These are phyloP conservation scores for Dictyostelium firmibasis DNA, from an alignment of 78 protist genomes.

Conservation along the genomic window DNA sequence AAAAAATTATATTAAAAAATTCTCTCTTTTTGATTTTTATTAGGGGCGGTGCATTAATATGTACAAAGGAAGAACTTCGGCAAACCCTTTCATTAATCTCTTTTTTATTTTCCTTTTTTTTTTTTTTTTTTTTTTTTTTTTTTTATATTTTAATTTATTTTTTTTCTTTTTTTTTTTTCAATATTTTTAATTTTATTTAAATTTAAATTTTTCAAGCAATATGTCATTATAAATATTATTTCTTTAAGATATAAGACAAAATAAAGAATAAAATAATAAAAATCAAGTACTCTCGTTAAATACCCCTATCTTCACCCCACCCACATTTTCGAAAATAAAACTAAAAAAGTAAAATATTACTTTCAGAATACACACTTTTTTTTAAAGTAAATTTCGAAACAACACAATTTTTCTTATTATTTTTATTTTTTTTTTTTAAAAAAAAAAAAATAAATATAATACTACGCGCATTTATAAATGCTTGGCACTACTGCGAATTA, in stretches of 20 bases:
- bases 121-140: not conserved
- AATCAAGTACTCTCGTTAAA: not conserved
- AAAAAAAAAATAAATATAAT: too few species aligned
- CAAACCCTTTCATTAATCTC: not conserved
- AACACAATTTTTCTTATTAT: not conserved
- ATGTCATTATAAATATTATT: not conserved
- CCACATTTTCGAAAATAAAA: not conserved
- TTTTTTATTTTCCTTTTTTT: too few species aligned
- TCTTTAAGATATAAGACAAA: not conserved
- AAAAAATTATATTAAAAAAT: too few species aligned
- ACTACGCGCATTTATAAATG: not conserved
- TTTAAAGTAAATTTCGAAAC: not conserved
- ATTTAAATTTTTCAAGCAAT: not conserved
- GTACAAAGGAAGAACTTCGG: not conserved
- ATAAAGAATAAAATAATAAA: not conserved
- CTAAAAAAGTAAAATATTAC: not conserved
- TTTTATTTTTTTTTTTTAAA: not conserved
- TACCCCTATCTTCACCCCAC: not conserved
- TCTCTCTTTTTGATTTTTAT: too few species aligned
- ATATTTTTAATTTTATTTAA: too few species aligned
- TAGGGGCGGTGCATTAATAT: not conserved
- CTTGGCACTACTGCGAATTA: not conserved
- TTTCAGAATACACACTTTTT: not conserved
- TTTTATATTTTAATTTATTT: not conserved
- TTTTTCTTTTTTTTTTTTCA: not conserved